Base-by-base conservation (phyloP, 164 flowering plant genomes). In the Dillenia suffruticosa region DNA sequence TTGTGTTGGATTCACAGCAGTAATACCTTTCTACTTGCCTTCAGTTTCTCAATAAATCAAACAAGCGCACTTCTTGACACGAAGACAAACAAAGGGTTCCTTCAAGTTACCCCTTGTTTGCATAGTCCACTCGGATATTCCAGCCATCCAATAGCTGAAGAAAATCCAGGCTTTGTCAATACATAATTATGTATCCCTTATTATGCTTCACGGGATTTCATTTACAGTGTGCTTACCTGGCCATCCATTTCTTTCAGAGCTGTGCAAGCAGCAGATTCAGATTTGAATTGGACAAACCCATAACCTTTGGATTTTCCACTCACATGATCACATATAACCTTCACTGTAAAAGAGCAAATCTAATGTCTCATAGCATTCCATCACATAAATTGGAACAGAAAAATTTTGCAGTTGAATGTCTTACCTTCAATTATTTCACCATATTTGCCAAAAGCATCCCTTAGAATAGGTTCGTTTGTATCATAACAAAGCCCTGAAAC, bases 381-480 rank as follows among this genome's bases (percentile, higher is more conserved):
- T 7, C 9, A 11, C 12, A 16, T 14, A 47, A 57, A 49, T 12
- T 5, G 8, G 44, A 11, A 57, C 17, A 47, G 12, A 32, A 32
- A 32, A 32, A 5, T 32, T 45, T 49, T 17, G 50, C 54, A 15
- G 44, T 44, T 16, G 12, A 43, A 13, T 5, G 44, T 1, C 54
- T 51, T 76, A 84, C 95, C 95, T 78, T 82, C 82, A 51, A 81
- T 62, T 11, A 88, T 66, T 65, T 84, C 82, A 59, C 90, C 90
- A 53, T 75, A 54, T 54, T 70, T 56, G 22, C 56, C 75, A 68
- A 88, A 85, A 57, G 83, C 82, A 52, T 78, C 74, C 61, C 72
- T 81, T 46, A 88, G 61, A 32, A 82, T 75, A 46, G 73, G 49
- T 69, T 88, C 95, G 56, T 88, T 88, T 55, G 91, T 84, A 68